phyloP scores from a whole-genome alignment of 1,139 yeast species.

The Zygosaccharomyces sapae region DNA sequence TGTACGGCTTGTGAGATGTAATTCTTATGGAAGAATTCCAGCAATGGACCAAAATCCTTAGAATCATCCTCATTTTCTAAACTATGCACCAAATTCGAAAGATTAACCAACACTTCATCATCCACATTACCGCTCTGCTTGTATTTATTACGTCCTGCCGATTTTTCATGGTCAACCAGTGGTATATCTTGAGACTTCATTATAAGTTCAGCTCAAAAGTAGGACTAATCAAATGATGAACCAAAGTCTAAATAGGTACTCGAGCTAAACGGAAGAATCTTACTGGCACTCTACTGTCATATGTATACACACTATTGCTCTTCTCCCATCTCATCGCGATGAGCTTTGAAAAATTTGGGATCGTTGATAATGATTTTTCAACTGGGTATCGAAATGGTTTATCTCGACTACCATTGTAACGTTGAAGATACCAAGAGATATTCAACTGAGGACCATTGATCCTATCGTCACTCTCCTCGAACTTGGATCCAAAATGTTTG shows the following conservation, averaged over 20 bases:
- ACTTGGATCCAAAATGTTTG: not conserved
- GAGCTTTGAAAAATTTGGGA: slow-evolving; percentile 5
- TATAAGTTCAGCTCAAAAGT: not conserved
- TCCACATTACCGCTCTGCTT: slow-evolving; percentile 23
- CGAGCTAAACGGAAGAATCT: not conserved
- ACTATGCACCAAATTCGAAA: slow-evolving; percentile 23
- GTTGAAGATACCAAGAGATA: not conserved
- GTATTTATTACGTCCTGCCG: slow-evolving; percentile 9
- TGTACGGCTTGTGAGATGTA: slow-evolving; percentile 42
- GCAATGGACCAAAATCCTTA: slow-evolving; percentile 29
- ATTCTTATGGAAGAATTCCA: slow-evolving; percentile 37
- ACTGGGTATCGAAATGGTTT: not conserved
- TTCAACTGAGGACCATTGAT: not conserved
- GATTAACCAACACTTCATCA: slow-evolving; percentile 30
- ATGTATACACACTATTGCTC: not conserved
- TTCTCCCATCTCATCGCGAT: not conserved
- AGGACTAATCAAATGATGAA: not conserved
- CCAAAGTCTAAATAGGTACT: not conserved
- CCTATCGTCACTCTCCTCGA: not conserved
- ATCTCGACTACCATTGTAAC: not conserved
- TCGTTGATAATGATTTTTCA: not conserved
- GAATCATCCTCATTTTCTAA: slow-evolving; percentile 23
- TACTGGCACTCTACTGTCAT: too few species aligned
- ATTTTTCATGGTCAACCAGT: slow-evolving; percentile 3
- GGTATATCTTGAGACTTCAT: slow-evolving; percentile 2